Base-by-base conservation (phyloP, 2,329 filamentous ascomycete species). In the Phyllosticta ampelicida region DNA sequence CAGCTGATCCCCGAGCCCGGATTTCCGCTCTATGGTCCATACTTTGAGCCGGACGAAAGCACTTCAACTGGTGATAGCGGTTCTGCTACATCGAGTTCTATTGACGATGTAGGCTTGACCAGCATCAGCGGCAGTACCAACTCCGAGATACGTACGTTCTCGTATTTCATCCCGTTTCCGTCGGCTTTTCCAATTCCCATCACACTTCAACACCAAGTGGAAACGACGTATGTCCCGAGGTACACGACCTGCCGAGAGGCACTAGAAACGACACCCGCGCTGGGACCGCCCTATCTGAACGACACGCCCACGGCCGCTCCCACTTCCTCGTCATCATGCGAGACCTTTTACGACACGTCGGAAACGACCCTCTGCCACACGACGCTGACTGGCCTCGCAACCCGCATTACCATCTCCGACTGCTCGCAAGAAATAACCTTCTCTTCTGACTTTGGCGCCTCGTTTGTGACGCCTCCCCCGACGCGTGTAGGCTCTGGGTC, bases 371-470 rank as follows among this genome's bases (percentile, higher is more conserved):
- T 77, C 19, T 77, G 75, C 66, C 71, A 72, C 1, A 77, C 75
- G 0, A 73, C 70, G 0, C 66, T 77, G 28, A 74, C 67, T 1
- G 73, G 71, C 1, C 65, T 78, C 2, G 72, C 69, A 1, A 69
- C 70, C 6, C 70, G 70, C 51, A 68, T 75, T 59, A 72, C 71
- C 0, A 67, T 78, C 54, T 70, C 73, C 13, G 65, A 71, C 5
- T 77, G 75, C 61, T 66, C 66, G 21, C 74, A 78, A 57, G 68
- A 76, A 19, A 67, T 78, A 53, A 77, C 75, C 3, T 77, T 77
- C 62, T 77, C 74, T 1, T 76, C 69, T 54, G 69, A 75, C 51
- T 73, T 71, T 53, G 74, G 73, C n/a, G 74, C 71, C 62, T 67
- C 67, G 1, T 61, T 77, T n/a, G 69, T 70, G 5, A 71, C 68